phyloP scores from a whole-genome alignment of 2,329 filamentous ascomycete species.

The Penicillium sumatraense region DNA sequence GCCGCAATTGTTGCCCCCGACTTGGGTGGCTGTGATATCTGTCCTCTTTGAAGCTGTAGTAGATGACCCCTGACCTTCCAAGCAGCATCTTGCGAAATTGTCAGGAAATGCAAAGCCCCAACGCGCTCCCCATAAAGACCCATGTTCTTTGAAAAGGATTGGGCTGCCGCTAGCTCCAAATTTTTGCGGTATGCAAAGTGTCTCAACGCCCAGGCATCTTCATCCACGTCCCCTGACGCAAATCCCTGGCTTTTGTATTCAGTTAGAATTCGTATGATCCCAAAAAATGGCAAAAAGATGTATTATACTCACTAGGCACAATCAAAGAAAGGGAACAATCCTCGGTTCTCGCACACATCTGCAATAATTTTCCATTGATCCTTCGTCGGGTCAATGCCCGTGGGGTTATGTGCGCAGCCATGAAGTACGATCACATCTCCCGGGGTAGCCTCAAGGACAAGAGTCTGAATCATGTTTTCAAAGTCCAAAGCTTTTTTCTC shows the following conservation, averaged over 20 bases:
- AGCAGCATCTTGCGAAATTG: not conserved
- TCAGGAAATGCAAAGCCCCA: conserved; percentile 1
- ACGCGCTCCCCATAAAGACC: conserved; percentile 8
- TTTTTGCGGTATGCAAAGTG: not conserved
- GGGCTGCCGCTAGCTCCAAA: conserved; percentile 2
- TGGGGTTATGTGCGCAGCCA: conserved; percentile 8
- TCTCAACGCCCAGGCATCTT: conserved; percentile 6
- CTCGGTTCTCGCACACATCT: not conserved
- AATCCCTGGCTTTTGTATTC: conserved; percentile 3
- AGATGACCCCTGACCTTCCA: not conserved
- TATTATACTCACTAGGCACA: conserved; percentile 5
- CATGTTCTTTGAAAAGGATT: conserved; percentile 9
- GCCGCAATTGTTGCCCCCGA: not conserved
- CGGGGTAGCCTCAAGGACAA: conserved; percentile 68
- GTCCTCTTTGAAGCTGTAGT: not conserved
- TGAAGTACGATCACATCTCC: conserved; percentile 56
- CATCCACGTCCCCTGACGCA: conserved; percentile 2
- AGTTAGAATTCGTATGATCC: not conserved
- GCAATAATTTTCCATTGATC: conserved; percentile 1
- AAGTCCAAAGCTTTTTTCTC: conserved; percentile 10
- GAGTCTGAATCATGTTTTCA: conserved; percentile 70
- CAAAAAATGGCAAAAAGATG: not conserved
- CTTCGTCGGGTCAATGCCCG: conserved; percentile 4
- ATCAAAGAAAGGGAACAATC: conserved; percentile 8
- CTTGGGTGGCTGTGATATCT: conserved; percentile 2